Conservation (phyloP, 2,329 filamentous ascomycete species). For the Aureobasidium sp. region DNA sequence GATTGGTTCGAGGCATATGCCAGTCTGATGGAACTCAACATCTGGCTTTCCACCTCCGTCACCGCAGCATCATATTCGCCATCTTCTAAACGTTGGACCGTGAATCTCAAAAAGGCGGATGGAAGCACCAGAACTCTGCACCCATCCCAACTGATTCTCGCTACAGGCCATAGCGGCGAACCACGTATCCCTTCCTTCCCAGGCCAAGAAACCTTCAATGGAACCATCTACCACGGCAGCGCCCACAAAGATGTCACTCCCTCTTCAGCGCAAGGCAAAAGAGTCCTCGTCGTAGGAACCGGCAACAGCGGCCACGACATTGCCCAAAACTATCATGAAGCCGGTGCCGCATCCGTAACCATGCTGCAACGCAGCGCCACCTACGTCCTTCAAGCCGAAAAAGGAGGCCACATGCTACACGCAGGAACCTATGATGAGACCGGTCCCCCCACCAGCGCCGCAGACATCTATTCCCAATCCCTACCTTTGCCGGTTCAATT, state of each 20-base stretch:
- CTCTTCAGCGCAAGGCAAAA: slow-evolving; percentile 30
- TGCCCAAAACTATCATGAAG: slow-evolving; percentile 49
- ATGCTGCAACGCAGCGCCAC: slow-evolving; percentile 64
- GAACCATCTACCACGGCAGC: slow-evolving; percentile 49
- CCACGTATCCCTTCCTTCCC: slow-evolving; percentile 47
- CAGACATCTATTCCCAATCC: slow-evolving; percentile 55
- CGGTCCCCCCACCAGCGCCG: slow-evolving; percentile 57
- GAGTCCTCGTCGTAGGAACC: slow-evolving; percentile 43
- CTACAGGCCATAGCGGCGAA: slow-evolving; percentile 62
- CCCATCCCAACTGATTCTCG: slow-evolving; percentile 59
- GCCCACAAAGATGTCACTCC: slow-evolving; percentile 43
- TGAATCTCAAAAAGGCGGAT: slow-evolving; percentile 42
- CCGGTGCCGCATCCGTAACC: slow-evolving; percentile 56
- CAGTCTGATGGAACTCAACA: slow-evolving; percentile 58
- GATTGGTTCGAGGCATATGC: slow-evolving; percentile 64
- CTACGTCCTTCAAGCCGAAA: slow-evolving; percentile 53
- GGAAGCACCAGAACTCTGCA: slow-evolving; percentile 47
- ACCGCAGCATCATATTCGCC: slow-evolving; percentile 46
- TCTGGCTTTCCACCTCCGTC: slow-evolving; percentile 54
- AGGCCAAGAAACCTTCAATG: slow-evolving; percentile 49
- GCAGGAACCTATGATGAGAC: slow-evolving; percentile 43
- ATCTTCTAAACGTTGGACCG: slow-evolving; percentile 46
- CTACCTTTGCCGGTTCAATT: slow-evolving; percentile 56
- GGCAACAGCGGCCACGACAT: slow-evolving; percentile 47
- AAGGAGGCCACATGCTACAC: slow-evolving; percentile 44